These are phyloP conservation scores for Hymenoscyphus linearis DNA, from an alignment of 2,329 filamentous ascomycete species.

Conservation along the genomic window DNA sequence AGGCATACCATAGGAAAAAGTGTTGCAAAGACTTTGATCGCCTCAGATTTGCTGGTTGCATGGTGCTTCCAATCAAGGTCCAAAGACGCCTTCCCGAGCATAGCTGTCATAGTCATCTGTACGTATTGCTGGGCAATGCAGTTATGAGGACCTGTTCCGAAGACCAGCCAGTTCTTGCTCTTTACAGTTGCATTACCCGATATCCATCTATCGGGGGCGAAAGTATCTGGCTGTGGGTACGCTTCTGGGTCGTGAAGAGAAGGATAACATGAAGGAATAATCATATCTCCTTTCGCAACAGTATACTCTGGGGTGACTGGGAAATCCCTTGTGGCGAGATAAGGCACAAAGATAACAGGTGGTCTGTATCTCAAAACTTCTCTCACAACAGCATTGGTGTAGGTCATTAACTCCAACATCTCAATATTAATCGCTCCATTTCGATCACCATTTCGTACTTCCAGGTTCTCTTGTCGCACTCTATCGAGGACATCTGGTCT, in stretches of 20 bases:
- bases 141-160: slow-evolving; percentile 46
- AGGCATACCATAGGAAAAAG: slow-evolving; percentile 73
- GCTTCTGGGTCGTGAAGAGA: slow-evolving; percentile 44
- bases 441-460: slow-evolving; percentile 39
- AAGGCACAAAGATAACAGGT: slow-evolving; percentile 51
- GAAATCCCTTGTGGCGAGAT: slow-evolving; percentile 43
- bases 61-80: slow-evolving; percentile 47
- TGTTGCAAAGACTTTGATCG: slow-evolving; percentile 81
- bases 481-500: slow-evolving; percentile 85
- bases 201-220: slow-evolving; percentile 49
- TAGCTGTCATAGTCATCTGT: slow-evolving; percentile 44
- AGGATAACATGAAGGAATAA: slow-evolving; percentile 47
- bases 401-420: slow-evolving; percentile 45
- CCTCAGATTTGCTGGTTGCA: slow-evolving; percentile 42
- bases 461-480: slow-evolving; percentile 51
- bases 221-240: slow-evolving; percentile 42
- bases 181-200: slow-evolving; percentile 45
- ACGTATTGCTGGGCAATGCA: slow-evolving; percentile 46
- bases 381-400: slow-evolving; percentile 49
- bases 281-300: slow-evolving; percentile 43
- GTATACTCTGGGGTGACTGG: slow-evolving; percentile 44
- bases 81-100: slow-evolving; percentile 48
- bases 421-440: slow-evolving; percentile 37
- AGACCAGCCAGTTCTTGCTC: slow-evolving; percentile 50
- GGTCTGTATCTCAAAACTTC: slow-evolving; percentile 47